Percentiles rank a stretch among this genome's conserved stretches.
Conservation (phyloP, 345 rosid species). For the Syzygium grande region DNA sequence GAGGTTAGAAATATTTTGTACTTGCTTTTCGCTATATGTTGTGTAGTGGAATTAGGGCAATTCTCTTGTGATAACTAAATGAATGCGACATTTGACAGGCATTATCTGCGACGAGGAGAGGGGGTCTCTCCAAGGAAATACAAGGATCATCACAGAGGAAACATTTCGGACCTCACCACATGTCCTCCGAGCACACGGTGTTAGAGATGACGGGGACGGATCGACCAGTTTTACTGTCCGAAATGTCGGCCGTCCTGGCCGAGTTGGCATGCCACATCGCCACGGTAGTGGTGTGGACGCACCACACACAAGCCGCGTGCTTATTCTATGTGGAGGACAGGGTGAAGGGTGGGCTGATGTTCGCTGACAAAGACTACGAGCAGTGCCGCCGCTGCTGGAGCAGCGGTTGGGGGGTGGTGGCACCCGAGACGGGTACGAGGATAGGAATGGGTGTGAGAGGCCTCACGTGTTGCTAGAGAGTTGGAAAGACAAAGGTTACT, state of each 20-base stretch:
- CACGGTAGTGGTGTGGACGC: slow-evolving; percentile 75
- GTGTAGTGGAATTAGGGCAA: neutral
- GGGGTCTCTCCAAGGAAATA: slow-evolving; percentile 11
- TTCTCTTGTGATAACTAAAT: too few species aligned
- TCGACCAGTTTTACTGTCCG: slow-evolving; percentile 76
- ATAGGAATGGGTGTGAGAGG: slow-evolving; percentile 22
- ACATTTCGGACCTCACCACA: slow-evolving; percentile 41
- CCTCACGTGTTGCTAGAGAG: slow-evolving; percentile 57
- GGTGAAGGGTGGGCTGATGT: slow-evolving; percentile 51
- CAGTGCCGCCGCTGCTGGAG: slow-evolving; percentile 42
- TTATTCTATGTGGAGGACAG: slow-evolving; percentile 70
- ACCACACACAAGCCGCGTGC: slow-evolving; percentile 56
- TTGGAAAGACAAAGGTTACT: slow-evolving; percentile 70
- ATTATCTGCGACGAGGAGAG: slow-evolving; percentile 47
- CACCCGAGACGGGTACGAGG: neutral
- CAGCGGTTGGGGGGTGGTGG: slow-evolving; percentile 1
- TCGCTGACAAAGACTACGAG: slow-evolving; percentile 47
- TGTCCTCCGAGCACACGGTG: slow-evolving; percentile 49
- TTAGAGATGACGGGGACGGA: slow-evolving; percentile 64
- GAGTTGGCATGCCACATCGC: slow-evolving; percentile 66
- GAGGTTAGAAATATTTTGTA: neutral
- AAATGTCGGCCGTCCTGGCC: slow-evolving; percentile 58
- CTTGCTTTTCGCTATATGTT: neutral
- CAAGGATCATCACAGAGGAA: neutral
- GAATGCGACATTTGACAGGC: slow-evolving; percentile 29